A percentile compares a stretch with the other conserved stretches of the same genome.
Evolutionary conservation across 2,329 filamentous ascomycete genomes (phyloP).

Genomic region (Clonostachys sp.): DNA sequence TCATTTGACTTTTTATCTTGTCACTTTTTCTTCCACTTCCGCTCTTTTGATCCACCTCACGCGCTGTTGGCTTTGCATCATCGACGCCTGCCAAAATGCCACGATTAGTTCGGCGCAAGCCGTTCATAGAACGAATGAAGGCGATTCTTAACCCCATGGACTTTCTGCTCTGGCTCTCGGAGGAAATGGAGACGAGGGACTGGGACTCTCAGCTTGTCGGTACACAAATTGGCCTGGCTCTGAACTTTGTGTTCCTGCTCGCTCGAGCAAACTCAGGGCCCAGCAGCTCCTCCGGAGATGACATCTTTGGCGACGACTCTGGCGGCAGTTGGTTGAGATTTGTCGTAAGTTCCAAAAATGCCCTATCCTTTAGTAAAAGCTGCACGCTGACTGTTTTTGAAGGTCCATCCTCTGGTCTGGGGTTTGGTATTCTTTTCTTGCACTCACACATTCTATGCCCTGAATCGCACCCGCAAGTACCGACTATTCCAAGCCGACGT

Average conservation of each 20-base stretch:
- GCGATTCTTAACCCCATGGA: slow-evolving; percentile 83
- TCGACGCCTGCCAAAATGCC: slow-evolving; percentile 38
- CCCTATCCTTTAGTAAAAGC: not conserved
- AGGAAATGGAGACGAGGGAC: slow-evolving; percentile 87
- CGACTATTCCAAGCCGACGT: slow-evolving; percentile 86
- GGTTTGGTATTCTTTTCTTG: slow-evolving; percentile 61
- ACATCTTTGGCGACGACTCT: slow-evolving; percentile 75
- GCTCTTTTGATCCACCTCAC: not conserved
- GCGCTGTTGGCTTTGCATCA: no score
- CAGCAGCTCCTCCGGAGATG: slow-evolving; percentile 61
- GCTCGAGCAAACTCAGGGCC: slow-evolving; percentile 71
- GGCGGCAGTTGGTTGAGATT: slow-evolving; percentile 61
- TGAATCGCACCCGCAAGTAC: slow-evolving; percentile 79
- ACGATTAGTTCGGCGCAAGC: slow-evolving; percentile 74
- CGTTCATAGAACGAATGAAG: slow-evolving; percentile 76
- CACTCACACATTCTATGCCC: slow-evolving; percentile 76
- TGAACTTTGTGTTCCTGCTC: slow-evolving; percentile 79
- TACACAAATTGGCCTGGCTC: slow-evolving; percentile 65
- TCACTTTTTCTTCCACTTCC: not conserved
- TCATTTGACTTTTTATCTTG: no score
- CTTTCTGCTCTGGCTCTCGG: slow-evolving; percentile 83
- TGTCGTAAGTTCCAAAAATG: slow-evolving; percentile 33
- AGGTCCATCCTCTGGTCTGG: slow-evolving; percentile 71
- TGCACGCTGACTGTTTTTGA: not conserved
- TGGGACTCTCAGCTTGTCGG: slow-evolving; percentile 83